phyloP scores from a whole-genome alignment of 805 yeast genomes.

The Starmerella stigmatis region DNA sequence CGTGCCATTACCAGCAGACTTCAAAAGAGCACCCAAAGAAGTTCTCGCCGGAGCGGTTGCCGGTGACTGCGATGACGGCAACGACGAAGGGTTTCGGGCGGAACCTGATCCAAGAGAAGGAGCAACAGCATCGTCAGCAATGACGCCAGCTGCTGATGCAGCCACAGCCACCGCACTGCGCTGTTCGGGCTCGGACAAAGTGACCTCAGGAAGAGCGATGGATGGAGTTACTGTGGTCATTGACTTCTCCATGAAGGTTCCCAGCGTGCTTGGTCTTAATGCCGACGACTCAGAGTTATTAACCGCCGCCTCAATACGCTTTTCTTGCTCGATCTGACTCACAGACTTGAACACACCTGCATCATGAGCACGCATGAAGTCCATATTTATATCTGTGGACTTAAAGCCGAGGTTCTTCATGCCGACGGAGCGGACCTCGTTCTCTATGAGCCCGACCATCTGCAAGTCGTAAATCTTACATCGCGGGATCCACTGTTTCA shows the following conservation, averaged over 20 bases:
- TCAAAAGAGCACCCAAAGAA: background rate
- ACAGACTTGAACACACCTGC: conserved; percentile 38
- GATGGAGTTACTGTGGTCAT: conserved; percentile 12
- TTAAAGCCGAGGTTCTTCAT: conserved; percentile 45
- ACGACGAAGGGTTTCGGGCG: too few species aligned
- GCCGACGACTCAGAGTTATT: conserved; percentile 24
- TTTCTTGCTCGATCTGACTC: conserved; percentile 19
- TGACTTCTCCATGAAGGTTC: background rate
- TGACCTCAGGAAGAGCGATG: background rate
- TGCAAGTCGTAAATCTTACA: conserved; percentile 91
- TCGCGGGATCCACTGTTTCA: conserved; percentile 70
- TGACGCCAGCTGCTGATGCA: too few species aligned
- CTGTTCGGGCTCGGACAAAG: background rate
- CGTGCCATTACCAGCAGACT: background rate
- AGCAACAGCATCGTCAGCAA: background rate
- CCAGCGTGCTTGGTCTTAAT: conserved; percentile 5
- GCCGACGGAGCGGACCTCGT: conserved; percentile 61
- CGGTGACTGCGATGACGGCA: background rate
- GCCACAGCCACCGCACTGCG: background rate
- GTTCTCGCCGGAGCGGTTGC: too few species aligned
- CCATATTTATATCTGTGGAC: conserved; percentile 20
- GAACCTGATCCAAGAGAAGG: too few species aligned
- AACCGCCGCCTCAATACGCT: conserved; percentile 24
- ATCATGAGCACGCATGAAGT: conserved; percentile 54
- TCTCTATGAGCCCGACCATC: conserved; percentile 97